Evolutionary conservation across 1,284 basidiomycete species (phyloP).

Genomic region (Ustilago xerochloae): DNA sequence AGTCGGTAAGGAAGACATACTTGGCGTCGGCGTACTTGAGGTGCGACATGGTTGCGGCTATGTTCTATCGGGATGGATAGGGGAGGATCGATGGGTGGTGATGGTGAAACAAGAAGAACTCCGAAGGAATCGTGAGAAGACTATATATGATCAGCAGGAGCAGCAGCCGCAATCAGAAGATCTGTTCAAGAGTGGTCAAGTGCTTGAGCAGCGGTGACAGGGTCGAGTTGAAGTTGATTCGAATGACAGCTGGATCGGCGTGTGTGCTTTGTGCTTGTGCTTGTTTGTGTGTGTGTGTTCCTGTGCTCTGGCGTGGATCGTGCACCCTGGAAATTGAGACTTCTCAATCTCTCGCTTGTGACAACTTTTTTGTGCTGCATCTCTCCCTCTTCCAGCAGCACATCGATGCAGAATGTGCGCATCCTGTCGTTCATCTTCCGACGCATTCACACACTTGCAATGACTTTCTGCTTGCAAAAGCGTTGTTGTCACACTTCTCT

Average conservation of each 20-base stretch:
- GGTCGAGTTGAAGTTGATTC: background rate
- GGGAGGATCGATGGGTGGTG: constrained; percentile 5
- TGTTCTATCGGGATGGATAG: background rate
- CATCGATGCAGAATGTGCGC: constrained; percentile 16
- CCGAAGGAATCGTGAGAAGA: background rate
- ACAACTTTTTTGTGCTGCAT: background rate
- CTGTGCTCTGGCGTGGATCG: constrained; percentile 9
- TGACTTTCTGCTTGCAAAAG: background rate
- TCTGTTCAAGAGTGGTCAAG: background rate
- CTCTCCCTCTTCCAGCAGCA: background rate
- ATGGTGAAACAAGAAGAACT: background rate
- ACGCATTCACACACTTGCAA: background rate
- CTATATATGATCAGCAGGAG: constrained; percentile 5
- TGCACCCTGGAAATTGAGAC: constrained; percentile 14
- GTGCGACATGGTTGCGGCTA: constrained; percentile 45
- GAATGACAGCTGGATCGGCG: background rate
- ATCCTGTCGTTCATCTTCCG: background rate
- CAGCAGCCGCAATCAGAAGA: constrained; percentile 1
- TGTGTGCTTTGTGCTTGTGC: background rate
- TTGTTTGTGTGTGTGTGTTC: too few relatives aligned
- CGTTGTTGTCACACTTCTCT: background rate
- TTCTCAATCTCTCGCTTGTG: constrained; percentile 5
- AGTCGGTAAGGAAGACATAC: constrained; percentile 67
- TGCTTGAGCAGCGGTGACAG: background rate
- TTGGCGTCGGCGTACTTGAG: constrained; percentile 65